Conservation (phyloP, 2,329 filamentous ascomycete genomes). For the Parastagonospora nodorum region DNA sequence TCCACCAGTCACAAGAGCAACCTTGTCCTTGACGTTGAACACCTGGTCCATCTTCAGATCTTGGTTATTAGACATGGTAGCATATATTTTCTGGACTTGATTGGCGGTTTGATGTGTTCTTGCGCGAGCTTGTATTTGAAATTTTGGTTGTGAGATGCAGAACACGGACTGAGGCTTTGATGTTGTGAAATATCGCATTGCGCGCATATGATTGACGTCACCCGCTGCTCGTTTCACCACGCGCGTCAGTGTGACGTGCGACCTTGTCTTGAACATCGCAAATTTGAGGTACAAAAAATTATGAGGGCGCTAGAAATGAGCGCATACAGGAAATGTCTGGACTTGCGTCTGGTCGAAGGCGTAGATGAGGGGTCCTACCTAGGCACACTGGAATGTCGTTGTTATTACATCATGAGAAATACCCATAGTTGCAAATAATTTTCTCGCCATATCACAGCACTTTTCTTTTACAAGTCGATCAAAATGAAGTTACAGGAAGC, state of each 20-base stretch:
- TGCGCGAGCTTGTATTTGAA: constrained; percentile 12
- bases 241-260: constrained; percentile 29
- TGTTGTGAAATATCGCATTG: constrained; percentile 21
- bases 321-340: too few relatives aligned
- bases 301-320: too few relatives aligned
- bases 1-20: constrained; percentile 52
- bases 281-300: neutral
- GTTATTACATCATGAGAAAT: too few relatives aligned
- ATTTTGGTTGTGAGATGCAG: constrained; percentile 4
- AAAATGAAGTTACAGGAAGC: too few relatives aligned
- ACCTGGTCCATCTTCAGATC: constrained; percentile 40
- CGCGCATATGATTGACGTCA: constrained; percentile 31
- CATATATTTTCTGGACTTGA: constrained; percentile 18
- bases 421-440: too few relatives aligned
- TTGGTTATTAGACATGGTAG: constrained; percentile 43
- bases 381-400: too few relatives aligned
- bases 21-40: constrained; percentile 47
- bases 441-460: too few relatives aligned
- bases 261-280: neutral
- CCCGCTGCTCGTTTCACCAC: constrained; percentile 7
- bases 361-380: too few relatives aligned
- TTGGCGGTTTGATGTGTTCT: constrained; percentile 18
- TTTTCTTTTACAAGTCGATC: too few relatives aligned
- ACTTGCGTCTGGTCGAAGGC: too few relatives aligned
- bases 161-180: constrained; percentile 1